These are phyloP conservation scores for Dendrothele bispora DNA, from an alignment of 768 basidiomycete genomes.

Conservation along the genomic window DNA sequence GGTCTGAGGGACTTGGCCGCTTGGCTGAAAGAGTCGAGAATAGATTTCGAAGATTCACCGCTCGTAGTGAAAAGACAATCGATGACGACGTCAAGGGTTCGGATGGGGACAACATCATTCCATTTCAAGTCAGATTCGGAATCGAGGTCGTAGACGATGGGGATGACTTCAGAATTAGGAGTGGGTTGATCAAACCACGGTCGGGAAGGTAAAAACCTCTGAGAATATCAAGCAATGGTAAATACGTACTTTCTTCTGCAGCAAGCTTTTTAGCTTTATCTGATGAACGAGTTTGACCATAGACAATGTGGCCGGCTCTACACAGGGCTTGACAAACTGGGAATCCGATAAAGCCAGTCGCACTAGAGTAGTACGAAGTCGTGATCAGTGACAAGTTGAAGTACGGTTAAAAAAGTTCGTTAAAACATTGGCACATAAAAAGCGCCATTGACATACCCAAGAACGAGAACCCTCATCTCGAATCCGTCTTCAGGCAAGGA, in stretches of 20 bases:
- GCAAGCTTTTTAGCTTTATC: slow-evolving; percentile 32
- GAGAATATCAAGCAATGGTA: no score
- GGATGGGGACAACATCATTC: slow-evolving; percentile 23
- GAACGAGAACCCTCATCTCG: no score
- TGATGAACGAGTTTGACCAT: slow-evolving; percentile 40
- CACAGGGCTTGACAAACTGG: slow-evolving; percentile 44
- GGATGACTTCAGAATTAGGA: slow-evolving; percentile 30
- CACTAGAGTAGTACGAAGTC: no score
- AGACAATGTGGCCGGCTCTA: slow-evolving; percentile 46
- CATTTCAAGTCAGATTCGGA: slow-evolving; percentile 25
- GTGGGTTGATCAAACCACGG: no score
- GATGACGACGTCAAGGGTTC: slow-evolving; percentile 35
- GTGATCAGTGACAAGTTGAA: no score
- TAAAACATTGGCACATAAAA: no score
- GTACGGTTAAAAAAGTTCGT: no score
- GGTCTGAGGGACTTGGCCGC: slow-evolving; percentile 26
- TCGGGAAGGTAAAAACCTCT: no score
- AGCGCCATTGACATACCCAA: no score
- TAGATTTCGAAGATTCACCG: slow-evolving; percentile 15
- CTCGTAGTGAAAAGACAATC: slow-evolving; percentile 27
- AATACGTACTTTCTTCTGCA: slow-evolving; percentile 41
- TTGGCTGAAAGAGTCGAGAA: slow-evolving; percentile 23
- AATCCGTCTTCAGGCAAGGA: no score
- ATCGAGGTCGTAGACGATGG: slow-evolving; percentile 28
- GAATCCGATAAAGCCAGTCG: slow-evolving; percentile 44